Percentiles rank a stretch among this genome's conserved stretches.
These are phyloP conservation scores for Fusarium sp. DNA, from an alignment of 2,329 filamentous ascomycete species.

Conservation along the genomic window DNA sequence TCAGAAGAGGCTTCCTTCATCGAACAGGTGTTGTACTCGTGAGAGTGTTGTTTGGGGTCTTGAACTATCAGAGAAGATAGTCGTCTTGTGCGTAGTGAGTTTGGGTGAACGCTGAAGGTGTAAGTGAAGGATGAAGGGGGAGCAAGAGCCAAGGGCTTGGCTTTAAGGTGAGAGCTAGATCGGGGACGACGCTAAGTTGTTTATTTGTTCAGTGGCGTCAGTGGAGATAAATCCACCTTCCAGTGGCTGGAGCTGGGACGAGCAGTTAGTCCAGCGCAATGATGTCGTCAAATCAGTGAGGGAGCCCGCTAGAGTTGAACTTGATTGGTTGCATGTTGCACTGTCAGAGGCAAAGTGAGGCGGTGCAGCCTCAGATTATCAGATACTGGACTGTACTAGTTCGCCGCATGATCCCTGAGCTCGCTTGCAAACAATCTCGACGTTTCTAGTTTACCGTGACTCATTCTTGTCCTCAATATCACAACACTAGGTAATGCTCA, in stretches of 20 bases:
- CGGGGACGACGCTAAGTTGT: constrained; percentile 15
- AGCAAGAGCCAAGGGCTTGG: constrained; percentile 36
- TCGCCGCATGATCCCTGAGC: constrained; percentile 4
- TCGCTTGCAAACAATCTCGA: constrained; percentile 7
- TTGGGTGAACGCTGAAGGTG: constrained; percentile 13
- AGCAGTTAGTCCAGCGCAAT: neutral
- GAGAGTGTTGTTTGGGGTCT: neutral
- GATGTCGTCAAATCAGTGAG: constrained; percentile 9
- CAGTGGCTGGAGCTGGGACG: constrained; percentile 2
- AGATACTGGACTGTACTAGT: neutral
- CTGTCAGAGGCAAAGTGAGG: constrained; percentile 36
- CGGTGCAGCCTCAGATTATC: constrained; percentile 18
- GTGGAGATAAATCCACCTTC: constrained; percentile 17
- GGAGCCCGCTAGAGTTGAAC: neutral
- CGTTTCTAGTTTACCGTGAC: constrained; percentile 18
- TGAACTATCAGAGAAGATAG: constrained; percentile 20
- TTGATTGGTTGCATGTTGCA: constrained; percentile 24
- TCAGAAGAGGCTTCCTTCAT: constrained; percentile 71
- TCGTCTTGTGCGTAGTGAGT: constrained; percentile 33
- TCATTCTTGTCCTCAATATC: neutral
- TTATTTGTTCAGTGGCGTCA: constrained; percentile 26
- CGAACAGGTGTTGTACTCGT: constrained; percentile 55
- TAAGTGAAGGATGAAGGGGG: constrained; percentile 12
- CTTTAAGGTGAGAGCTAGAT: constrained; percentile 35
- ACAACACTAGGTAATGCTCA: neutral